Evolutionary conservation across 169 alveolate species (phyloP), one percentile per base, ranked within the genome.

Genomic region (Pseudocohnilembus persalinus): DNA sequence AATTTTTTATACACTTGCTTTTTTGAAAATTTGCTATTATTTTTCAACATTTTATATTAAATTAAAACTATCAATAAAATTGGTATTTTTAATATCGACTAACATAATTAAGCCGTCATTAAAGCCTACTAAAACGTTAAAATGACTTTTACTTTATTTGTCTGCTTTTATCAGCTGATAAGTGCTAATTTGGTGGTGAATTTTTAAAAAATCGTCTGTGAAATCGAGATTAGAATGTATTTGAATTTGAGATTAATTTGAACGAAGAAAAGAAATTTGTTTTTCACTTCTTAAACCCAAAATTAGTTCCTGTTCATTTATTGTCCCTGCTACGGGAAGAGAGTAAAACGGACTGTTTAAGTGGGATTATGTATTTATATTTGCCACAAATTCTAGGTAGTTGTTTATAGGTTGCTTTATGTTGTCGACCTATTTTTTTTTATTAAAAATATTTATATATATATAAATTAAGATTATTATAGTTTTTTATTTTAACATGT

Each of bases 371-470:
- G 32, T 88, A 88, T 63, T 78, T 80, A 30, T 64, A 85, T 33
- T 85, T 83, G 72, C 90, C 78, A 30, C 64, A 88, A 33, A 77
- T 83, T 28, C n/a, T n/a, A n/a, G n/a, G n/a, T n/a, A n/a, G n/a
- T n/a, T n/a, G n/a, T n/a, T n/a, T n/a, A n/a, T n/a, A n/a, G n/a
- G n/a, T n/a, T n/a, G n/a, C n/a, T n/a, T n/a, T n/a, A n/a, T n/a
- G n/a, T n/a, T n/a, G n/a, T n/a, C n/a, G n/a, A n/a, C n/a, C n/a
- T n/a, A n/a, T n/a, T n/a, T n/a, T n/a, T n/a, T n/a, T n/a, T n/a
- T n/a, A n/a, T n/a, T n/a, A n/a, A n/a, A n/a, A n/a, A n/a, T n/a
- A n/a, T n/a, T n/a, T 84, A 88, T 76, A 29, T 84, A 77, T 89
- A 88, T 11, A 49, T 4, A 11, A 49, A 49, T 49, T 49, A 11